These are phyloP conservation scores for Mycena metata DNA, from an alignment of 768 basidiomycete genomes.

Conservation along the genomic window DNA sequence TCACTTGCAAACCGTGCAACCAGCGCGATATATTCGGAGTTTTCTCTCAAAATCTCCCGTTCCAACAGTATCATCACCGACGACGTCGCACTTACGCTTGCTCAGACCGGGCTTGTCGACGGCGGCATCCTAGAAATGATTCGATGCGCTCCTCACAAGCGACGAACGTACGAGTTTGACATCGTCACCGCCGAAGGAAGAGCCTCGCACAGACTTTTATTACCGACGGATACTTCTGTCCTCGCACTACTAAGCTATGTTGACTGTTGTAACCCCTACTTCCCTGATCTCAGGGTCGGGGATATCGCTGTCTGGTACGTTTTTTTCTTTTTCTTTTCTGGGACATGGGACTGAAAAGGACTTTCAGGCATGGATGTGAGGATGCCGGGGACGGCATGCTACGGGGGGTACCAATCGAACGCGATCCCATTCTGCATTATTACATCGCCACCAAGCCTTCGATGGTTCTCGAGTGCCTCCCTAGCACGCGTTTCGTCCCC, in stretches of 20 bases:
- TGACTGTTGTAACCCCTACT: not conserved
- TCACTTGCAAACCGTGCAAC: constrained; percentile 44
- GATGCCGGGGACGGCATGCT: constrained; percentile 34
- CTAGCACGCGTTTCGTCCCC: constrained; percentile 11
- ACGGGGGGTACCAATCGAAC: not conserved
- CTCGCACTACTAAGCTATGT: constrained; percentile 40
- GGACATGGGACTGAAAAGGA: too few relatives aligned
- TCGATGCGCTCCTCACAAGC: constrained; percentile 23
- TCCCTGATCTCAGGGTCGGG: constrained; percentile 22
- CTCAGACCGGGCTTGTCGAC: constrained; percentile 25
- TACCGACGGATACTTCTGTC: constrained; percentile 37
- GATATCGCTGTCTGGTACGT: constrained; percentile 40
- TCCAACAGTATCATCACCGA: constrained; percentile 33
- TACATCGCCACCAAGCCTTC: not conserved
- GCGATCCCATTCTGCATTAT: not conserved
- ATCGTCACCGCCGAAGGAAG: constrained; percentile 16
- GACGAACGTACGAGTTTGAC: constrained; percentile 30
- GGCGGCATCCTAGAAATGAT: constrained; percentile 40
- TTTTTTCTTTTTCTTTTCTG: too few relatives aligned
- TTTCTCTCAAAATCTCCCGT: constrained; percentile 27
- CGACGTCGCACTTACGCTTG: constrained; percentile 27
- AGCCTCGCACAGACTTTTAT: constrained; percentile 18
- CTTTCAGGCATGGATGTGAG: constrained; percentile 34
- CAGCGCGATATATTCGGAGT: constrained; percentile 35
- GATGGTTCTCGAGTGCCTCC: constrained; percentile 14